Percentiles rank a stretch among this genome's conserved stretches.
Evolutionary conservation across 768 basidiomycete genomes (phyloP).

Genomic region (Pleurotus tuoliensis): DNA sequence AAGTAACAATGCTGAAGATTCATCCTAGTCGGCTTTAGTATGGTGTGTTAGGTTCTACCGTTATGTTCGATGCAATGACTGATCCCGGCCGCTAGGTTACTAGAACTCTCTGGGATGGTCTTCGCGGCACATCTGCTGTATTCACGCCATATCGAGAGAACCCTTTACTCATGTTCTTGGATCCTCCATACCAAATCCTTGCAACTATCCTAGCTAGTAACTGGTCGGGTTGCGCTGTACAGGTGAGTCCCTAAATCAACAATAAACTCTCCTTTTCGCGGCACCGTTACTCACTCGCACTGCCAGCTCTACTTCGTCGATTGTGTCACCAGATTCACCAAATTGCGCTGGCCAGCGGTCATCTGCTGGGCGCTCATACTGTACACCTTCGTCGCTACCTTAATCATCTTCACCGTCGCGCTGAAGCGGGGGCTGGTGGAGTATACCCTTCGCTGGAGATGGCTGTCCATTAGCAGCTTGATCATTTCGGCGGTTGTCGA

Average conservation of each 20-base stretch:
- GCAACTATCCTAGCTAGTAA: background rate
- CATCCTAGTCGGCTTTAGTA: constrained; percentile 5
- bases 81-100: constrained; percentile 13
- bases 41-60: background rate
- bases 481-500: constrained; percentile 25
- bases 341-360: background rate
- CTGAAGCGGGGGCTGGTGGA: constrained; percentile 10
- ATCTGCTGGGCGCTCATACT: background rate
- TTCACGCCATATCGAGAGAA: constrained; percentile 18
- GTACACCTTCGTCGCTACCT: constrained; percentile 23
- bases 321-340: background rate
- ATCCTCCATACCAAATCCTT: background rate
- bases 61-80: background rate
- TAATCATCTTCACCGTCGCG: constrained; percentile 21
- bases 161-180: background rate
- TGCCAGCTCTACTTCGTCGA: background rate
- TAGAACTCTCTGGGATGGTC: constrained; percentile 24
- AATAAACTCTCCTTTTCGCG: too few species aligned
- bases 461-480: constrained; percentile 28
- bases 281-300: too few species aligned
- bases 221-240: background rate
- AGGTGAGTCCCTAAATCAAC: background rate
- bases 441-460: constrained; percentile 21
- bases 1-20: background rate
- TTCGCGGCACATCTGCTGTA: constrained; percentile 26